Evolutionary conservation across 1,139 yeast genomes (phyloP).

Genomic region (Saccharomycopsis phalli): DNA sequence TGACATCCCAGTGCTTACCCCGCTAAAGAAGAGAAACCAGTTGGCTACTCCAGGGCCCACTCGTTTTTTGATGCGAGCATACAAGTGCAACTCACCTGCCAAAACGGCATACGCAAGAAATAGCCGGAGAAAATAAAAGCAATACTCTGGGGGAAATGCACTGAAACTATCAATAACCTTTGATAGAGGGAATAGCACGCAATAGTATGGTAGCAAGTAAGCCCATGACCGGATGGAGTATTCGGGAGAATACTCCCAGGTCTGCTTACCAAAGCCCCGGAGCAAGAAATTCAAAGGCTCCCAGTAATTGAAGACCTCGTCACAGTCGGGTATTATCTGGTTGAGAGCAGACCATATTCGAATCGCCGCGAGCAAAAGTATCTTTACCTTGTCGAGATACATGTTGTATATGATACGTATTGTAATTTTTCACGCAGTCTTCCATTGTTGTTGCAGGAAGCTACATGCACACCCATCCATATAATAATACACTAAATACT

Average conservation of each 20-base stretch:
- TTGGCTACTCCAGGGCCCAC: constrained; percentile 36
- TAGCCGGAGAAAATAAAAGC: constrained; percentile 49
- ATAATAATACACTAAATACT: too few species aligned
- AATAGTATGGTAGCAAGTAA: constrained; percentile 49
- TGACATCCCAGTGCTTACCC: constrained; percentile 57
- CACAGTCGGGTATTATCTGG: constrained; percentile 78
- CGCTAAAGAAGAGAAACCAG: constrained; percentile 48
- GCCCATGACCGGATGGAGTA: constrained; percentile 85
- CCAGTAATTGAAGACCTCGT: constrained; percentile 85
- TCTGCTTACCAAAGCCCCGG: constrained; percentile 82
- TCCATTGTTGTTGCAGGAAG: too few species aligned
- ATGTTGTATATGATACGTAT: too few species aligned
- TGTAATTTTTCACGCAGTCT: too few species aligned
- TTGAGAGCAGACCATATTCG: constrained; percentile 28
- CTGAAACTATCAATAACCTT: constrained; percentile 31
- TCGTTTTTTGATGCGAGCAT: constrained; percentile 32
- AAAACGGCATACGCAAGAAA: constrained; percentile 47
- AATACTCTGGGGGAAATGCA: constrained; percentile 28
- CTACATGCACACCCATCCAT: too few species aligned
- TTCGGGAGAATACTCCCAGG: constrained; percentile 95
- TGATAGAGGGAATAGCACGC: constrained; percentile 23
- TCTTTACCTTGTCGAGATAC: too few species aligned
- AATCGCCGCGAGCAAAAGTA: background rate
- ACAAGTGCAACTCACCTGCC: constrained; percentile 44
- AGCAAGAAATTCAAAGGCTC: constrained; percentile 78